Percentiles rank a stretch among this genome's conserved stretches.
Evolutionary conservation across 148 eudicot species (phyloP).

Genomic region (Amaranthus hypochondriacus): DNA sequence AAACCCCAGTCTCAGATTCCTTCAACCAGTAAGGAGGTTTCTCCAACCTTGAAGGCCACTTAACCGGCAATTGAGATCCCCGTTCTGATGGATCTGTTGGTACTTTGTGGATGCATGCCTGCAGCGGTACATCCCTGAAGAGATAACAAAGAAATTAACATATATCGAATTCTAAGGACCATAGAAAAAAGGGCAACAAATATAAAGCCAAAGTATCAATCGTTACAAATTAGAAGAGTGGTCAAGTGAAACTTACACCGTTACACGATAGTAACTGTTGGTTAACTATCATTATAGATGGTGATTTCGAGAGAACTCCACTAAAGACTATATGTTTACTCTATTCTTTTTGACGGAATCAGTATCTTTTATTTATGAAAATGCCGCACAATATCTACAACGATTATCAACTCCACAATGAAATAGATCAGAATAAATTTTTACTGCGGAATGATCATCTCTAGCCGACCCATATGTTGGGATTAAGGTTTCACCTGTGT

Average conservation of each 20-base stretch:
- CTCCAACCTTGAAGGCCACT: conserved; percentile 58
- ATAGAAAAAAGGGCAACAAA: background rate
- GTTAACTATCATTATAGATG: no score
- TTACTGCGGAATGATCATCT: no score
- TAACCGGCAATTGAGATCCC: conserved; percentile 61
- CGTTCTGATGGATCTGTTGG: conserved; percentile 50
- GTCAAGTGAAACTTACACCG: background rate
- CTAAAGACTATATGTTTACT: no score
- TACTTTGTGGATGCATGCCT: conserved; percentile 66
- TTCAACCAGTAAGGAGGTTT: conserved; percentile 61
- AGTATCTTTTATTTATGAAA: no score
- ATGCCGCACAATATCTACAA: no score
- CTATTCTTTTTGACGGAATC: no score
- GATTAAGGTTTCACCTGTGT: no score
- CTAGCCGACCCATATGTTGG: no score
- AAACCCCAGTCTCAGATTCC: conserved; percentile 51
- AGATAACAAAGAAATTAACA: background rate
- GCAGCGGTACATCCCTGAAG: conserved; percentile 50
- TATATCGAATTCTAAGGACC: background rate
- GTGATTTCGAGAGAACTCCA: background rate
- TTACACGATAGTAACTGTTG: no score
- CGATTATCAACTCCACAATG: no score
- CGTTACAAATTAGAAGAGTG: no score
- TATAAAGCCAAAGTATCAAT: background rate
- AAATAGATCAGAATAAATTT: no score